Evolutionary conservation across 78 protist species (phyloP).

Genomic region (Isochrysis galbana): DNA sequence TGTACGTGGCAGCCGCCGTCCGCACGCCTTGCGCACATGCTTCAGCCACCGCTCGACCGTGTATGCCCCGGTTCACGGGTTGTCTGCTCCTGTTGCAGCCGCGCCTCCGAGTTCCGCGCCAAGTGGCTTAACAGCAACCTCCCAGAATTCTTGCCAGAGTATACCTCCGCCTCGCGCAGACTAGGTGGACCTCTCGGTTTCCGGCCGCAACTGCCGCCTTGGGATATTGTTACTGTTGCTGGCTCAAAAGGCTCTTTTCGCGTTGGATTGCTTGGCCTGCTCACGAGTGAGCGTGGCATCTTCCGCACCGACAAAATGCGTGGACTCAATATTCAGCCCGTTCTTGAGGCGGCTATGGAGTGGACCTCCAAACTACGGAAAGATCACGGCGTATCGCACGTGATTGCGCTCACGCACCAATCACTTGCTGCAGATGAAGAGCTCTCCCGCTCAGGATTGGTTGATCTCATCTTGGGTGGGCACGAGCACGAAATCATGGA

Average conservation of each 20-base stretch:
- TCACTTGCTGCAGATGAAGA: background rate
- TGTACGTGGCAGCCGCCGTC: background rate
- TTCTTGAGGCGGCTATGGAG: background rate
- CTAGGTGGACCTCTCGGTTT: background rate
- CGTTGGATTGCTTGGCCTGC: constrained; percentile 35
- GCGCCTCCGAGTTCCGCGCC: background rate
- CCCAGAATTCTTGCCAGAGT: background rate
- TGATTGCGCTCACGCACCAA: constrained; percentile 10
- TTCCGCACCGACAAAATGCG: background rate
- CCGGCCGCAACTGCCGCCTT: constrained; percentile 12
- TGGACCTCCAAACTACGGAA: background rate
- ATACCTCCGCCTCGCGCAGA: background rate
- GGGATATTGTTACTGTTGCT: background rate
- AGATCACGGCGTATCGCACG: background rate
- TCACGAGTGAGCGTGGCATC: constrained; percentile 16
- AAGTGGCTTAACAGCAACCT: constrained; percentile 43
- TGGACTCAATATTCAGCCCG: background rate
- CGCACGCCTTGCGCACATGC: background rate
- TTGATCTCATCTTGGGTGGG: background rate
- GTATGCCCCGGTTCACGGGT: too few species aligned
- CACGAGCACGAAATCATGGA: background rate
- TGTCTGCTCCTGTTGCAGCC: background rate
- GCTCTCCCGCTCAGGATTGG: background rate
- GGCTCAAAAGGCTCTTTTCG: background rate
- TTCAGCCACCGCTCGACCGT: too few species aligned